A percentile compares a stretch with the other conserved stretches of the same genome.
phyloP scores from a whole-genome alignment of 2,329 filamentous ascomycete species.

The Colletotrichum destructivum region DNA sequence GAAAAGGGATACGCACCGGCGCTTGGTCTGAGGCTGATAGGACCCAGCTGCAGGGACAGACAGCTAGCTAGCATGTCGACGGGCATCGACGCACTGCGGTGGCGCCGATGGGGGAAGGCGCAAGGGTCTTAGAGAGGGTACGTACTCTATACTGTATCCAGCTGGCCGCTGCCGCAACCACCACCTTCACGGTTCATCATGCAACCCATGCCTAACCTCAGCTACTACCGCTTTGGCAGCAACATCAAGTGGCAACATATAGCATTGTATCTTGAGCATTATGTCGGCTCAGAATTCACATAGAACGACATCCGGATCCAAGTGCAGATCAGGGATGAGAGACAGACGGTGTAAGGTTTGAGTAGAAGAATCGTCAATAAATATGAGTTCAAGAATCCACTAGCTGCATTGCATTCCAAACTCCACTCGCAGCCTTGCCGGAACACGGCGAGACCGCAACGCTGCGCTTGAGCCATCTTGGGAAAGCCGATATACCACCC shows the following conservation, averaged over 20 bases:
- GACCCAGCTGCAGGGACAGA: background rate
- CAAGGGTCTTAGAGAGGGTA: background rate
- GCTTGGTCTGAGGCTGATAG: background rate
- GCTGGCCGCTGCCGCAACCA: background rate
- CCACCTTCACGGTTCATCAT: too few species aligned
- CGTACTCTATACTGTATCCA: background rate
- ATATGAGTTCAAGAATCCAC: constrained; percentile 24
- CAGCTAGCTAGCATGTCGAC: background rate
- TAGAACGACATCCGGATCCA: background rate
- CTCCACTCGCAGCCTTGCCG: constrained; percentile 30
- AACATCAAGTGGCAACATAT: background rate
- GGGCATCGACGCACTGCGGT: background rate
- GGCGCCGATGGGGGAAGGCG: background rate
- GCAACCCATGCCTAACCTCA: background rate
- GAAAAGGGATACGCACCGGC: background rate
- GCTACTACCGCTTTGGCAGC: background rate
- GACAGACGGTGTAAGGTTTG: background rate
- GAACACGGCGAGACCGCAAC: constrained; percentile 12
- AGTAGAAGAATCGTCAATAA: constrained; percentile 7
- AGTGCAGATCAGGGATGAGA: background rate
- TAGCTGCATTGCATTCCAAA: constrained; percentile 33
- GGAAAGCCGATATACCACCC: background rate
- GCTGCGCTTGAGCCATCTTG: constrained; percentile 23
- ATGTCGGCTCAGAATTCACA: background rate
- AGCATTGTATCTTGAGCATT: too few species aligned